phyloP scores from a whole-genome alignment of 257 asterid species.

The Solanum virginianum region DNA sequence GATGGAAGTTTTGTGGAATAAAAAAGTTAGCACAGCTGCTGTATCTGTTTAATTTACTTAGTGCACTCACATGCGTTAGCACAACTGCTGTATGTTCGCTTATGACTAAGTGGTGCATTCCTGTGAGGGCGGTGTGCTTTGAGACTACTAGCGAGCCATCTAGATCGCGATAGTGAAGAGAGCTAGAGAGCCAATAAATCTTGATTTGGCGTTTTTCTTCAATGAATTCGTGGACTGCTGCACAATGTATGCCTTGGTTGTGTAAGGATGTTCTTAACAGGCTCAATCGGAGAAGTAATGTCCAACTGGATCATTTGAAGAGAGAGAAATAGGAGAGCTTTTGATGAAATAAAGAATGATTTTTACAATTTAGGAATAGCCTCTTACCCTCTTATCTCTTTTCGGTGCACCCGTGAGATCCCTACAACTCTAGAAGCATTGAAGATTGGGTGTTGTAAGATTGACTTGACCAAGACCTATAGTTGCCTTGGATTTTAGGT shows the following conservation, averaged over 20 bases:
- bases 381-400: background rate
- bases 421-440: background rate
- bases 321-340: background rate
- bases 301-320: background rate
- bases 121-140: background rate
- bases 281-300: background rate
- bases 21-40: background rate
- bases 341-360: background rate
- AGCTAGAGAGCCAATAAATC: background rate
- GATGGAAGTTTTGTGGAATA: background rate
- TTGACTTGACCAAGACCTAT: background rate
- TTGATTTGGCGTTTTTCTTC: background rate
- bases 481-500: background rate
- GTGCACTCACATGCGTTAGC: background rate
- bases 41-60: background rate
- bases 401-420: background rate
- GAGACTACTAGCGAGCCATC: background rate
- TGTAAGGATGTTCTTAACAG: background rate
- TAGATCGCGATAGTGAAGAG: background rate
- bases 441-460: background rate
- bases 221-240: background rate
- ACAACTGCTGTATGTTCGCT: background rate
- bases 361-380: background rate
- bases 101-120: background rate
- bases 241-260: background rate